phyloP scores from a whole-genome alignment of 805 yeast species.

The Myxozyma lipomycoides region DNA sequence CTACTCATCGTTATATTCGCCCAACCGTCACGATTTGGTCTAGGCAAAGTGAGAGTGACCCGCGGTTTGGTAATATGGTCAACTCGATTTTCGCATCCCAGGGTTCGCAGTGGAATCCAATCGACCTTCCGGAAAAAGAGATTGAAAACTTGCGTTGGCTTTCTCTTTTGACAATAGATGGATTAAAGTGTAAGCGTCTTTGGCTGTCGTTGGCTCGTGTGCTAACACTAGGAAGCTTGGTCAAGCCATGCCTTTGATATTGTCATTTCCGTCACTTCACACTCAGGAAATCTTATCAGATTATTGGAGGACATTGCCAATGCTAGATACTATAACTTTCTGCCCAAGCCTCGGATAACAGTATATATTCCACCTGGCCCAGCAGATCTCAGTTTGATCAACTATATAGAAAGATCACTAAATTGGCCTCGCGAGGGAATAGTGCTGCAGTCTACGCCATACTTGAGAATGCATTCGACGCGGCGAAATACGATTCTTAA shows the following conservation, averaged over 20 bases:
- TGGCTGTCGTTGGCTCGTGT: not conserved
- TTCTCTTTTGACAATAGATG: slow-evolving; percentile 8
- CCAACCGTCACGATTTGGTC: slow-evolving; percentile 25
- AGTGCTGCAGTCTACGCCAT: slow-evolving; percentile 13
- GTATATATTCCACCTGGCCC: slow-evolving; percentile 24
- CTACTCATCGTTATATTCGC: slow-evolving; percentile 5
- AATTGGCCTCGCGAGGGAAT: slow-evolving; percentile 22
- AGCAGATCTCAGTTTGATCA: slow-evolving; percentile 15
- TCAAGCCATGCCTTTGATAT: slow-evolving; percentile 21
- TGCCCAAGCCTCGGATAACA: slow-evolving; percentile 24
- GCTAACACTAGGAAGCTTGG: slow-evolving; percentile 11
- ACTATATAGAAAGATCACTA: slow-evolving; percentile 16
- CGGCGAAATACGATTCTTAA: slow-evolving; percentile 4
- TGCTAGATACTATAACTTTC: slow-evolving; percentile 21
- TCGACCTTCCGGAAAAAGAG: slow-evolving; percentile 22
- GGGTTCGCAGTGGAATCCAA: slow-evolving; percentile 21
- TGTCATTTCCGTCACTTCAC: slow-evolving; percentile 18
- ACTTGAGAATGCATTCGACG: not conserved
- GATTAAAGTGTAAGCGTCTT: slow-evolving; percentile 10
- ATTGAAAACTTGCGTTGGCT: slow-evolving; percentile 18
- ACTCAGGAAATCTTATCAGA: slow-evolving; percentile 19
- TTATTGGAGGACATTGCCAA: slow-evolving; percentile 15
- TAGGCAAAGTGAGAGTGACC: slow-evolving; percentile 13
- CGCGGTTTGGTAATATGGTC: slow-evolving; percentile 11
- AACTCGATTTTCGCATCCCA: slow-evolving; percentile 15